Evolutionary conservation across 2,329 filamentous ascomycete genomes (phyloP).

Genomic region (Paecilomyces formosus): DNA sequence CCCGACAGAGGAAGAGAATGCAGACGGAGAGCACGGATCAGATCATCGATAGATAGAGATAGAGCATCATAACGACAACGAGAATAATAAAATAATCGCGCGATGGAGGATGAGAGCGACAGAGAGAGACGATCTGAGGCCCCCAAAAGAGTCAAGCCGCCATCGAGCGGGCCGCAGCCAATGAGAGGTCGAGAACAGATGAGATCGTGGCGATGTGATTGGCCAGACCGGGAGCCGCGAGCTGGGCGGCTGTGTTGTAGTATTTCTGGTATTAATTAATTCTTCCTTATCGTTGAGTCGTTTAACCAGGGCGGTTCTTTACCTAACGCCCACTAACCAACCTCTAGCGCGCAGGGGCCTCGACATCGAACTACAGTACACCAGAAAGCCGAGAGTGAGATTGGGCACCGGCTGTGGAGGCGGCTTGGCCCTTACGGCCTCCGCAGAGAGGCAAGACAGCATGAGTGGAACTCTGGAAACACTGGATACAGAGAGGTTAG

Average conservation of each 20-base stretch:
- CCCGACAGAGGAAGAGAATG: neutral
- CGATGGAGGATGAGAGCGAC: neutral
- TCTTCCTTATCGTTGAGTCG: neutral
- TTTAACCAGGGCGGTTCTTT: neutral
- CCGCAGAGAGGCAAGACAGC: neutral
- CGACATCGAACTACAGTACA: no score
- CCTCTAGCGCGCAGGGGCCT: neutral
- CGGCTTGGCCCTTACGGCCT: neutral
- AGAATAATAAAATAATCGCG: no score
- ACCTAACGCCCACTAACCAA: neutral
- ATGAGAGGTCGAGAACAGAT: neutral
- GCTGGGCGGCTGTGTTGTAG: no score
- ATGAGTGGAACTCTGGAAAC: neutral
- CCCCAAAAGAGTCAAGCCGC: neutral
- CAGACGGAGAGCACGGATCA: neutral
- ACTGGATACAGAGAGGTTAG: neutral
- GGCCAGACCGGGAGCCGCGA: neutral
- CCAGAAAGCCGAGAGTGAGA: neutral
- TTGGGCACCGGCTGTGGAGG: neutral
- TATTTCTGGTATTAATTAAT: no score
- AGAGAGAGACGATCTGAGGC: neutral
- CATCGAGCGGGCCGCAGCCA: no score
- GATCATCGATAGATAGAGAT: neutral
- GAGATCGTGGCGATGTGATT: neutral
- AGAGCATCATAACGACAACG: no score